Conservation (phyloP, 140 eudicot genomes). For the Eryngium alpinum region DNA sequence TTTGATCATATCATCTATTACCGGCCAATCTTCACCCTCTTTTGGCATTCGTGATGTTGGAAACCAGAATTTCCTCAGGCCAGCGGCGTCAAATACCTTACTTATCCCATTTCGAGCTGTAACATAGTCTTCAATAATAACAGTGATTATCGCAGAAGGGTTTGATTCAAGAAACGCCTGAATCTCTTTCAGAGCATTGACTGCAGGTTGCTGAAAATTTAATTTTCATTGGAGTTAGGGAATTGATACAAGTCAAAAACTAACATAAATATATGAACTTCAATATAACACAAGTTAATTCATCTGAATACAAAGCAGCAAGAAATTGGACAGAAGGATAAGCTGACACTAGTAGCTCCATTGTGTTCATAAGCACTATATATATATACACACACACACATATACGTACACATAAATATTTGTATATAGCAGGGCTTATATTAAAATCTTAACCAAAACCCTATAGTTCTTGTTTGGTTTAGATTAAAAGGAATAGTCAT, state of each 20-base stretch:
- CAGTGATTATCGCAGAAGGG: slow-evolving; percentile 77
- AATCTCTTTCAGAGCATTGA: slow-evolving; percentile 65
- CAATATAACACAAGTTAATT: background rate
- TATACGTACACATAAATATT: too few species aligned
- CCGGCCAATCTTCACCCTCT: slow-evolving; percentile 88
- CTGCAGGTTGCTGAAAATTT: slow-evolving; percentile 70
- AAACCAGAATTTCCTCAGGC: slow-evolving; percentile 72
- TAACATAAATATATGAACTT: background rate
- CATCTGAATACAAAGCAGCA: background rate
- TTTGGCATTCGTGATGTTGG: slow-evolving; percentile 83
- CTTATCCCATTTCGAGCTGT: slow-evolving; percentile 73
- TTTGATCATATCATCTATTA: slow-evolving; percentile 73
- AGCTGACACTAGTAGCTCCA: background rate
- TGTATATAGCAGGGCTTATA: too few species aligned
- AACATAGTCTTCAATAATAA: slow-evolving; percentile 89
- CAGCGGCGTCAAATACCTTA: slow-evolving; percentile 73
- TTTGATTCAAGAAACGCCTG: slow-evolving; percentile 52
- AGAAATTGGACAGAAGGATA: too few species aligned
- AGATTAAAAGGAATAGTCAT: too few species aligned
- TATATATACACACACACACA: too few species aligned
- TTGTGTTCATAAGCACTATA: background rate
- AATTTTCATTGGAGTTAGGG: background rate
- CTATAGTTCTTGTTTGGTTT: too few species aligned
- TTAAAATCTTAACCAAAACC: too few species aligned
- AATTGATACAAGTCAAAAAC: background rate